A percentile compares a stretch with the other conserved stretches of the same genome.
phyloP scores from a whole-genome alignment of 1,284 basidiomycete species.

The Hypsizygus ulmarius region DNA sequence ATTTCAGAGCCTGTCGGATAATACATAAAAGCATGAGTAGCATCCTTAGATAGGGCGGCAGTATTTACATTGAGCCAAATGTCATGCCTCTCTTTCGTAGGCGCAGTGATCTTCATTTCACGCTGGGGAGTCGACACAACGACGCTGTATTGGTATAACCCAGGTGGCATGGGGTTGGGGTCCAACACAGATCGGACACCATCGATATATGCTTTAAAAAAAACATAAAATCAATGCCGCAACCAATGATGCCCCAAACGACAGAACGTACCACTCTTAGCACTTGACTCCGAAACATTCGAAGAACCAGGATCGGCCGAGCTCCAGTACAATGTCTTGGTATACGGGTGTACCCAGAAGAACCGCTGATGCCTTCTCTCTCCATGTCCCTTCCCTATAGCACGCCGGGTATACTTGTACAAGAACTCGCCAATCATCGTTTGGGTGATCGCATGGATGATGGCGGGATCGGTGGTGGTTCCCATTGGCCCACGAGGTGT shows the following conservation, averaged over 20 bases:
- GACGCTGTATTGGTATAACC: slow-evolving; percentile 89
- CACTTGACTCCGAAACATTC: slow-evolving; percentile 85
- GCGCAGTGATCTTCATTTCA: slow-evolving; percentile 97
- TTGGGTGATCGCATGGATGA: slow-evolving; percentile 97
- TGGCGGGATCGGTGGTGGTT: slow-evolving; percentile 71
- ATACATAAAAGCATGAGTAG: slow-evolving; percentile 13
- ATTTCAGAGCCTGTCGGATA: slow-evolving; percentile 70
- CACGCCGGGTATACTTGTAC: slow-evolving; percentile 93
- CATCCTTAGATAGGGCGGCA: slow-evolving; percentile 1
- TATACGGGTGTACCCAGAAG: slow-evolving; percentile 99
- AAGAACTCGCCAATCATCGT: slow-evolving; percentile 99
- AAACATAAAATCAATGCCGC: slow-evolving; percentile 12
- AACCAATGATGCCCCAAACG: slow-evolving; percentile 12
- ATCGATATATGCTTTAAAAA: slow-evolving; percentile 87
- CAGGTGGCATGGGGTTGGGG: slow-evolving; percentile 90
- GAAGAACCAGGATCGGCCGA: slow-evolving; percentile 89
- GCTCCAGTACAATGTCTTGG: slow-evolving; percentile 97
- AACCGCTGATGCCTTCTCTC: slow-evolving; percentile 92
- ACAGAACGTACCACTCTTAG: slow-evolving; percentile 85
- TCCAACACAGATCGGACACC: slow-evolving; percentile 89
- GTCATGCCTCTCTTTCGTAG: slow-evolving; percentile 92
- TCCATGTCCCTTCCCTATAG: slow-evolving; percentile 90
- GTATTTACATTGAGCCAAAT: slow-evolving; percentile 85
- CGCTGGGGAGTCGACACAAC: slow-evolving; percentile 90
- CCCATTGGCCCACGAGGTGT: slow-evolving; percentile 30